Evolutionary conservation across 768 basidiomycete species (phyloP).

Genomic region (Cyclocybe aegerita): DNA sequence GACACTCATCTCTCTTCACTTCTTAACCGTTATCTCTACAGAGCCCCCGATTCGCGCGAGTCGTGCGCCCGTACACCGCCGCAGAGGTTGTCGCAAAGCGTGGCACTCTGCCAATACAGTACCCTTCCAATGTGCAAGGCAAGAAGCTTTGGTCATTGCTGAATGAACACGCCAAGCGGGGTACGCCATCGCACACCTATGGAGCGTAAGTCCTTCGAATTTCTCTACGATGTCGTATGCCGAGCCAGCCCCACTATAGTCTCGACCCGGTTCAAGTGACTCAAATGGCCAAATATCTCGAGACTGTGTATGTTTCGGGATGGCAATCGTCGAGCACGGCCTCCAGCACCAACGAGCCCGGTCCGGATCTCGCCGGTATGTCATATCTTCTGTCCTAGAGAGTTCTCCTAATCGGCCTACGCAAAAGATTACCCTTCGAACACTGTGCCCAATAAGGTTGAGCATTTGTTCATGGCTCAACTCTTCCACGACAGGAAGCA

Average conservation of each 20-base stretch:
- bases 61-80: conserved; percentile 91
- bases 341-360: conserved; percentile 91
- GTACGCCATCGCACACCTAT: conserved; percentile 92
- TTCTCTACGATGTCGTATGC: neutral
- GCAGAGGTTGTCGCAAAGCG: conserved; percentile 93
- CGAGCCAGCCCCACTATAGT: conserved; percentile 39
- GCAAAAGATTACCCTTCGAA: conserved; percentile 91
- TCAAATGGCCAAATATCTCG: conserved; percentile 98
- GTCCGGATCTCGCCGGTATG: conserved; percentile 94
- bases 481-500: conserved; percentile 99
- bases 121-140: conserved; percentile 81
- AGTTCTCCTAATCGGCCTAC: neutral
- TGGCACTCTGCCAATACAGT: conserved; percentile 81
- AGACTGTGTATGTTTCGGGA: conserved; percentile 98
- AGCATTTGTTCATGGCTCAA: conserved; percentile 97
- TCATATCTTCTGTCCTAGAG: neutral
- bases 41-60: conserved; percentile 84
- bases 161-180: conserved; percentile 69
- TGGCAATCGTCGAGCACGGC: conserved; percentile 96
- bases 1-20: neutral
- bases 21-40: conserved; percentile 28
- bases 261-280: conserved; percentile 98
- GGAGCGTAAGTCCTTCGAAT: conserved; percentile 80
- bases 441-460: conserved; percentile 98
- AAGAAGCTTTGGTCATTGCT: conserved; percentile 86